Evolutionary conservation across 169 alveolate genomes (phyloP).

Genomic region (Toxoplasma gondii): DNA sequence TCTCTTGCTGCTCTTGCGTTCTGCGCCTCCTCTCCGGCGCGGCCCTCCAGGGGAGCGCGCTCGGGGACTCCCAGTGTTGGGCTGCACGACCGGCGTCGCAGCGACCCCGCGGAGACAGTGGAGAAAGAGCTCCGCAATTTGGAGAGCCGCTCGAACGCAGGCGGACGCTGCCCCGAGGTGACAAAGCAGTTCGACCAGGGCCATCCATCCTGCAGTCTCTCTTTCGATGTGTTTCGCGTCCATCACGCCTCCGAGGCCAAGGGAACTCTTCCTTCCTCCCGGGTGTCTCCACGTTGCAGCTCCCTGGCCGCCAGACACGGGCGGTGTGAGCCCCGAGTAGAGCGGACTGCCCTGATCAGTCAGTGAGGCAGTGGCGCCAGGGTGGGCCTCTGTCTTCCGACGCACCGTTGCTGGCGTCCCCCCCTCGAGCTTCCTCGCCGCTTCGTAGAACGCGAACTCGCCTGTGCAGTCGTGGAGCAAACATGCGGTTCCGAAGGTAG

Average conservation of each 20-base stretch:
- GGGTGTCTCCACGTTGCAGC: not conserved
- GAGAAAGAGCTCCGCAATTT: not conserved
- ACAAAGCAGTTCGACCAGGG: slow-evolving; percentile 13
- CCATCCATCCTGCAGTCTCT: slow-evolving; percentile 29
- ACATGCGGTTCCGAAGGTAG: not conserved
- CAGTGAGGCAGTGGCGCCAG: not conserved
- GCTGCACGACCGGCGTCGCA: slow-evolving; percentile 3
- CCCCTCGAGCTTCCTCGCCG: too few species aligned
- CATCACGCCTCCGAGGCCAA: not conserved
- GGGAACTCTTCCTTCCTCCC: not conserved
- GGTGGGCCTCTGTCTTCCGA: too few species aligned
- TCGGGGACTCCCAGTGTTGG: not conserved
- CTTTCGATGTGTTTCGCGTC: slow-evolving; percentile 1
- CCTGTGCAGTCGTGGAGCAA: not conserved
- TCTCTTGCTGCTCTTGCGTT: too few species aligned
- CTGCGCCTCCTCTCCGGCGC: too few species aligned
- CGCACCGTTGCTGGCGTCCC: too few species aligned
- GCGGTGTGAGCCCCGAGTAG: not conserved
- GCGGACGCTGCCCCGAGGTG: not conserved
- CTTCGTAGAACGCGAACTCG: not conserved
- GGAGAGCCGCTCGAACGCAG: not conserved
- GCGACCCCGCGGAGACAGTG: slow-evolving; percentile 32
- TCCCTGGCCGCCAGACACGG: not conserved
- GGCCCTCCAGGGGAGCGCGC: not conserved
- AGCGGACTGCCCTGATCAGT: not conserved